These are phyloP conservation scores for Leptomonas pyrrhocoris DNA, from an alignment of 208 protist genomes.

Conservation along the genomic window DNA sequence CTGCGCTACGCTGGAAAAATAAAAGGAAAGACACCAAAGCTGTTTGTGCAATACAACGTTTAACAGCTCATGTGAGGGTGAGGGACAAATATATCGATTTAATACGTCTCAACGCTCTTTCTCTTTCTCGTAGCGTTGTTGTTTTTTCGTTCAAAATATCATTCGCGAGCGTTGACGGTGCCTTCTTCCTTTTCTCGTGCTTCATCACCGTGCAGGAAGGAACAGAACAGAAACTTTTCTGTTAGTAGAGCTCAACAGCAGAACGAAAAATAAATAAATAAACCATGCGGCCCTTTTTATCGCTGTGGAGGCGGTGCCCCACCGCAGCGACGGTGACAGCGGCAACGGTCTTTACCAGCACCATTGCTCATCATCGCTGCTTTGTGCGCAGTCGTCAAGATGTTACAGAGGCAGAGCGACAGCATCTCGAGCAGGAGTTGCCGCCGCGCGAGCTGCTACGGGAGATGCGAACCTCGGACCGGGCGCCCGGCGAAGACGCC, in stretches of 20 bases:
- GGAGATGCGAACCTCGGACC: conserved; percentile 47
- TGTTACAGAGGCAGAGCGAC: conserved; percentile 60
- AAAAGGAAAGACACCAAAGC: neutral
- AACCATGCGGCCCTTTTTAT: neutral
- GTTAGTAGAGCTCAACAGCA: neutral
- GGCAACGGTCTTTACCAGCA: neutral
- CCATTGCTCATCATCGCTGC: neutral
- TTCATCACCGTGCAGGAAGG: neutral
- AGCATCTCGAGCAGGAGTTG: conserved; percentile 71
- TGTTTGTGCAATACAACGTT: too few species aligned
- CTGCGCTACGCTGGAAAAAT: neutral
- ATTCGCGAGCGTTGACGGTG: too few species aligned
- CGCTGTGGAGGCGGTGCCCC: neutral
- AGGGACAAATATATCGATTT: too few species aligned
- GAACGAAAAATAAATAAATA: neutral
- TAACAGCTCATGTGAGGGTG: too few species aligned
- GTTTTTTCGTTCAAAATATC: too few species aligned
- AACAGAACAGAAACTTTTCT: too few species aligned
- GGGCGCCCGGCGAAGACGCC: conserved; percentile 40
- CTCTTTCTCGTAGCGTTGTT: too few species aligned
- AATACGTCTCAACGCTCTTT: too few species aligned
- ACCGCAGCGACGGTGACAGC: neutral
- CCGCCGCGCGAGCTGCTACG: conserved; percentile 71
- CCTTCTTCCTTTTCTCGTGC: neutral
- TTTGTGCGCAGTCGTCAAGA: conserved; percentile 16